Base-by-base conservation (phyloP, 2,329 filamentous ascomycete species). In the Fusarium sp. region DNA sequence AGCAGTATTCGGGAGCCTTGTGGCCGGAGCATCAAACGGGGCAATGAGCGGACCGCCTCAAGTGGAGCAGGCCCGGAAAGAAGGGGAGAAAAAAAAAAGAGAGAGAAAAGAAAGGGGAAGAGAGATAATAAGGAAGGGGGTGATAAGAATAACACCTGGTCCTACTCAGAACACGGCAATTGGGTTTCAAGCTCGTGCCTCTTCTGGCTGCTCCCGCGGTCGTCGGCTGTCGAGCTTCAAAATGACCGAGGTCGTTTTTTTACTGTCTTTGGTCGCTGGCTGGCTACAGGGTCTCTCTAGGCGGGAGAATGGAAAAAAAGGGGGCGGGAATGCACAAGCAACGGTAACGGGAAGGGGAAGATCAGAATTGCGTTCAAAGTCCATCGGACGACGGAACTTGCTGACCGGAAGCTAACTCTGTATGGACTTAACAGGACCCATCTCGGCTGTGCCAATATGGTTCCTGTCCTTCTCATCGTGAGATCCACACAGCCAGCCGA, bases 31-130 rank as follows among this genome's bases (percentile, higher is more conserved):
- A 78, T 78, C 62, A 76, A 72, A 57, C 61, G 45, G 35, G 67
- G 64, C 45, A 65, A 6, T 57, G 64, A 61, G 67, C 67, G 57
- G 69, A 70, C 69, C 47, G 70, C 72, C 56, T 63, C 45, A 37
- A 70, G 76, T 75, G 75, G 76, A 76, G 76, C 73, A 66, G 74
- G 67, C 72, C 75, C 73, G 73, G 75, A 57, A 69, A 73, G 72
- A 77, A 78, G 75, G 75, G 72, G 37, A 54, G n/a, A 24, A 42
- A 20, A 42, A 20, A 35, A 47, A 35, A 50, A 65, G n/a, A n/a
- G n/a, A n/a, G n/a, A n/a, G n/a, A n/a, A 58, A 37, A 38, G 60
- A 58, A 42, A 64, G 54, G n/a, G 10, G 29, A 52, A 57, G 64
- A 45, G 42, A 64, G 58, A 73, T 67, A 69, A 59, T 64, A 52